Percentiles rank a stretch among this genome's conserved stretches.
phyloP scores from a whole-genome alignment of 1,139 yeast genomes.

The Pichia sorboxylosa region DNA sequence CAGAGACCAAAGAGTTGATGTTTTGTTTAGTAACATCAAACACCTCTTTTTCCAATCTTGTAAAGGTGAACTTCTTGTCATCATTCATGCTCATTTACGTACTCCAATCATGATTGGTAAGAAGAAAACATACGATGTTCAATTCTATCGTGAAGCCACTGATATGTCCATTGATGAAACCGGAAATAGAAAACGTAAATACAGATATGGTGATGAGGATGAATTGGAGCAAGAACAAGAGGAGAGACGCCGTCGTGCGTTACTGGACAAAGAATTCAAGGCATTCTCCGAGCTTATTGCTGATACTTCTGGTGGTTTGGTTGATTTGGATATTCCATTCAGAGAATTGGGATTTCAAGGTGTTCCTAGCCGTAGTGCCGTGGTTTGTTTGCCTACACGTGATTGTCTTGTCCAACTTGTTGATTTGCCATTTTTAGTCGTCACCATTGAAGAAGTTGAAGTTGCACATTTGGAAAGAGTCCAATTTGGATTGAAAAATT shows the following conservation, averaged over 20 bases:
- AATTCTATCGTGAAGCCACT: slow-evolving; percentile 92
- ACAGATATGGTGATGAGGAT: slow-evolving; percentile 96
- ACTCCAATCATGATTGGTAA: slow-evolving; percentile 93
- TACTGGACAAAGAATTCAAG: slow-evolving; percentile 85
- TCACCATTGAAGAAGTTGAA: slow-evolving; percentile 85
- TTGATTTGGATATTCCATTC: slow-evolving; percentile 89
- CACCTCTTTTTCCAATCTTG: slow-evolving; percentile 94
- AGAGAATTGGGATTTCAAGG: slow-evolving; percentile 96
- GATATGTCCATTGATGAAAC: slow-evolving; percentile 97
- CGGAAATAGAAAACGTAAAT: slow-evolving; percentile 79
- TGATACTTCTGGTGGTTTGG: slow-evolving; percentile 68
- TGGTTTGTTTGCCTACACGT: slow-evolving; percentile 92
- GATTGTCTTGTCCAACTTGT: slow-evolving; percentile 90
- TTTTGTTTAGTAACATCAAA: slow-evolving; percentile 79
- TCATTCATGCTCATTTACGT: slow-evolving; percentile 86
- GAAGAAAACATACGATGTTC: slow-evolving; percentile 89
- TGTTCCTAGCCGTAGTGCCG: slow-evolving; percentile 92
- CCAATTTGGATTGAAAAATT: slow-evolving; percentile 91
- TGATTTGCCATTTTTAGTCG: slow-evolving; percentile 90
- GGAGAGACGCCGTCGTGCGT: slow-evolving; percentile 84
- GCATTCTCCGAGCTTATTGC: slow-evolving; percentile 83
- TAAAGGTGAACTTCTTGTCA: slow-evolving; percentile 85
- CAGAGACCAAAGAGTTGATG: slow-evolving; percentile 81
- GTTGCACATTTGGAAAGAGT: slow-evolving; percentile 94
- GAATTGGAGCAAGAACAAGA: slow-evolving; percentile 98